Percentiles rank a stretch among this genome's conserved stretches.
phyloP scores from a whole-genome alignment of 2,329 filamentous ascomycete species.

The Rhinocladiella similis region DNA sequence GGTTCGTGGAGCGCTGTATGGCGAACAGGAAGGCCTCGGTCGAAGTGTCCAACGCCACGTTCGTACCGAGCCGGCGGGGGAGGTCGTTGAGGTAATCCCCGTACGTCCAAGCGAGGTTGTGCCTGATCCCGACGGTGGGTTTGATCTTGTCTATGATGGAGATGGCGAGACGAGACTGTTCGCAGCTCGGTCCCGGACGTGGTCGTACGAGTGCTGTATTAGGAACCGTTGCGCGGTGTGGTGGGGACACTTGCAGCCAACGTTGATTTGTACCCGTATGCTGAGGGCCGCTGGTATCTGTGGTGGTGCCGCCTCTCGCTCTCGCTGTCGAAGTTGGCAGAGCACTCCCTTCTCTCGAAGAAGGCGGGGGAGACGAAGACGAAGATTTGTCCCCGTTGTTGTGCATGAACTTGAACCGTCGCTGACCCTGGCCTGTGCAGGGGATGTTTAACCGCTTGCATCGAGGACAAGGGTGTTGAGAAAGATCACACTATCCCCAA shows the following conservation, averaged over 20 bases:
- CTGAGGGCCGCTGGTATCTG: background rate
- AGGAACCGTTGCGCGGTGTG: background rate
- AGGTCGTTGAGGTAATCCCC: constrained; percentile 49
- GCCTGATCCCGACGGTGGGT: constrained; percentile 45
- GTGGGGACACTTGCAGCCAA: background rate
- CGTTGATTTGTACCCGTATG: background rate
- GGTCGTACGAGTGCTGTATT: too few species aligned
- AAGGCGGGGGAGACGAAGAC: background rate
- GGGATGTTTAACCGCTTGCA: constrained; percentile 47
- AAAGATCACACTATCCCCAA: constrained; percentile 47
- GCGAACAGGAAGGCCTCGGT: constrained; percentile 33
- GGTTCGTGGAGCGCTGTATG: constrained; percentile 28
- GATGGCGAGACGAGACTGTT: background rate
- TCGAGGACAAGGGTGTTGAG: constrained; percentile 45
- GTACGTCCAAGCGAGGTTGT: constrained; percentile 49
- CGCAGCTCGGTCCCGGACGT: background rate
- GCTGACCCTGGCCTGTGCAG: constrained; percentile 49
- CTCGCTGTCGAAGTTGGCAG: background rate
- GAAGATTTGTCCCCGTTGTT: constrained; percentile 10
- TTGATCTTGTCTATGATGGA: constrained; percentile 36
- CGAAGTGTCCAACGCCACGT: constrained; percentile 44
- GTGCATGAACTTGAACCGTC: constrained; percentile 51
- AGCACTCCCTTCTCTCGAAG: background rate
- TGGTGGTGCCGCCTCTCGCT: background rate
- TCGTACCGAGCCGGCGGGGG: constrained; percentile 47